Evolutionary conservation across 257 asterid species (phyloP).

Genomic region (Nyctanthes arbortristis): DNA sequence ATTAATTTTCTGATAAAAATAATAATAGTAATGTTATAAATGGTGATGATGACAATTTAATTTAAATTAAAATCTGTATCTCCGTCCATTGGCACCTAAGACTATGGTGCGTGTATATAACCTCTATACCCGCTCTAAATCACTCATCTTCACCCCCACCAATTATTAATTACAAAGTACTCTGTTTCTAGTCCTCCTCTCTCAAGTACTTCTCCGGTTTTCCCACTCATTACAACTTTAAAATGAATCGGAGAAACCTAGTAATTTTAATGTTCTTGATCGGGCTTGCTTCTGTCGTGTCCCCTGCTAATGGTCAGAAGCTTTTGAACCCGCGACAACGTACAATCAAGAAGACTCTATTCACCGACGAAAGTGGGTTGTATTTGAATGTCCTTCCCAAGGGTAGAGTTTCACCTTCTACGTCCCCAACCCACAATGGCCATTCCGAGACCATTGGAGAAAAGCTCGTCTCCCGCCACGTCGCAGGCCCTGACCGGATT

Average conservation of each 20-base stretch:
- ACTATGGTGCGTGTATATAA: too few species aligned
- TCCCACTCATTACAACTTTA: not conserved
- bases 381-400: conserved; percentile 49
- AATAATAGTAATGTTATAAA: too few species aligned
- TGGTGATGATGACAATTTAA: too few species aligned
- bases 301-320: conserved; percentile 42
- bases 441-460: conserved; percentile 36
- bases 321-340: conserved; percentile 12
- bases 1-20: too few species aligned
- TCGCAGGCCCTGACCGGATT: conserved; percentile 43
- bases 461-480: conserved; percentile 52
- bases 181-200: not conserved
- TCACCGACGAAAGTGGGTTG: conserved; percentile 25
- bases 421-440: conserved; percentile 56
- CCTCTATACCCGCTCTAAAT: too few species aligned
- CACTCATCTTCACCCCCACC: too few species aligned
- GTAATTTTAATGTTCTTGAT: conserved; percentile 29
- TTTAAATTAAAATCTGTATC: too few species aligned
- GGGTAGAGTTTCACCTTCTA: conserved; percentile 45
- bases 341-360: conserved; percentile 4
- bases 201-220: not conserved
- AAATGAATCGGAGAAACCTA: conserved; percentile 30
- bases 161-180: too few species aligned
- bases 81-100: too few species aligned
- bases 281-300: conserved; percentile 24